Percentiles rank a stretch among this genome's conserved stretches.
These are phyloP conservation scores for Agroathelia rolfsii DNA, from an alignment of 1,284 basidiomycete genomes.

Conservation along the genomic window DNA sequence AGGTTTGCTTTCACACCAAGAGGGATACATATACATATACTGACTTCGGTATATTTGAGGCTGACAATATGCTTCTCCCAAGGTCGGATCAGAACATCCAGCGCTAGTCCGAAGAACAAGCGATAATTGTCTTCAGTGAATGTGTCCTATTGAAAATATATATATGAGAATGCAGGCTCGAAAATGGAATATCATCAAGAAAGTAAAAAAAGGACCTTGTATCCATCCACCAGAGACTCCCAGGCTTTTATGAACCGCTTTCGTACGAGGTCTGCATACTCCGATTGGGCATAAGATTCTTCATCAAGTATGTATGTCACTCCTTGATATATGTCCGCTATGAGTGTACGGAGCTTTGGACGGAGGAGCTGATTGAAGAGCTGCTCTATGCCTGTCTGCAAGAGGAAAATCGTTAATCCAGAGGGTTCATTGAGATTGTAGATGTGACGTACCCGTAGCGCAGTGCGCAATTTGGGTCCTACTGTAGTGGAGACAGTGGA, in stretches of 20 bases:
- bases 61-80: constrained; percentile 86
- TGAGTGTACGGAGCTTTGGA: constrained; percentile 73
- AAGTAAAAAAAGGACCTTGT: constrained; percentile 46
- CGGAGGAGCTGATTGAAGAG: constrained; percentile 89
- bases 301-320: constrained; percentile 86
- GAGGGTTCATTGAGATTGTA: no score
- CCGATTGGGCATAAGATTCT: constrained; percentile 73
- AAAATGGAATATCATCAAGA: constrained; percentile 1
- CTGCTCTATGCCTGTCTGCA: constrained; percentile 80
- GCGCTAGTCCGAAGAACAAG: constrained; percentile 71
- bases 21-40: no score
- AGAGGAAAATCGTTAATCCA: constrained; percentile 8
- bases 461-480: constrained; percentile 57
- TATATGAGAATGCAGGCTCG: constrained; percentile 1
- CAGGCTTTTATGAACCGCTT: constrained; percentile 85
- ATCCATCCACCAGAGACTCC: constrained; percentile 78
- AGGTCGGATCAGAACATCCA: constrained; percentile 82
- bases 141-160: constrained; percentile 50
- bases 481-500: constrained; percentile 43
- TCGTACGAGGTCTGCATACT: constrained; percentile 77
- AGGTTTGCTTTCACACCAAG: background rate
- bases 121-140: constrained; percentile 87
- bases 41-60: constrained; percentile 82
- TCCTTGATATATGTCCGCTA: constrained; percentile 85
- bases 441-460: constrained; percentile 54